Evolutionary conservation across 2,329 filamentous ascomycete genomes (phyloP), one percentile per base, ranked within the genome.

Genomic region (Xylaria digitata): DNA sequence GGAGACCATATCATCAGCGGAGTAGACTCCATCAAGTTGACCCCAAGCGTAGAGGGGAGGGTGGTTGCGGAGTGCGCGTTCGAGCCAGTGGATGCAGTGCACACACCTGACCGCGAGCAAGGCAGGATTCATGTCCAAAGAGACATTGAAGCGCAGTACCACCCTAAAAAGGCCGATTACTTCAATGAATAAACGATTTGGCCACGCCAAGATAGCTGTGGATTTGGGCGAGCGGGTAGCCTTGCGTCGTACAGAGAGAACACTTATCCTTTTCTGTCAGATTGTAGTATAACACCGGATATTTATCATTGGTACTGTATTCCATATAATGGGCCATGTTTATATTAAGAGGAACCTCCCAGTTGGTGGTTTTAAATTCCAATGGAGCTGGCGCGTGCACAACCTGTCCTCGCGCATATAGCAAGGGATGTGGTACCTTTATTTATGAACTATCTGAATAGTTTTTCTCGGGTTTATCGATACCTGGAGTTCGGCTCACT

Each of bases 81-180:
- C 17, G 21, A 43, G 42, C 59, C 66, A 34, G 6, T 46, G 5
- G 15, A 63, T 23, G 65, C 58, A 7, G 48, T 49, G 15, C 32
- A 7, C 2, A 1, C 8, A 8, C 9, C 46, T 17, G 17, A 52
- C 17, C 37, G 37, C n/a, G 30, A 4, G 5, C 32, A n/a, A 15
- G 42, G 49, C 1, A 59, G 45, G 13, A 68, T 70, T 7, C 62
- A 53, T 9, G 65, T 70, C 4, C 61, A 67, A 34, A 68, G 49
- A 43, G 62, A 70, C n/a, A 49, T 70, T 15, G 65, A 70, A 43
- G 49, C 68, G 40, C 43, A 56, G 48, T 70, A 68, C 42, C 50
- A 70, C 19, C n/a, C 21, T 1, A 59, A 49, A 46, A 46, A 63
- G 6, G 19, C 34, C 19, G 8, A 19, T 0, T 9, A 65, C 8